Evolutionary conservation across 345 rosid genomes (phyloP), one percentile per base, ranked within the genome.

Genomic region (Chamaenerion angustifolium): DNA sequence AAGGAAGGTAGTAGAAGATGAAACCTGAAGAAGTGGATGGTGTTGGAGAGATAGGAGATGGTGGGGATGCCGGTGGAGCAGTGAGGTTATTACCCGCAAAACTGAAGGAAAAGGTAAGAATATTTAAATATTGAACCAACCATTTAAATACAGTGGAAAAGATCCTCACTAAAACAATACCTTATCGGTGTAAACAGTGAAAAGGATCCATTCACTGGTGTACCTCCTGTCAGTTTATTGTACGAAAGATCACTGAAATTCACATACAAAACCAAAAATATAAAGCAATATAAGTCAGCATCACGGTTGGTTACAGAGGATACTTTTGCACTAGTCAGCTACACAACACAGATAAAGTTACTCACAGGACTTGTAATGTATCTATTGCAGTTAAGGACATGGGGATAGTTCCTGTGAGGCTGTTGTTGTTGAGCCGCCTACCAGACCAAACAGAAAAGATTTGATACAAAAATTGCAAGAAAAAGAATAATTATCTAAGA

Each of bases 201-300:
- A 70, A 90, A 90, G 51, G 95, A 90, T 51, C 98, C 98, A 51
- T 79, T 79, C 50, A 66, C 60, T 6, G 95, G 98, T 69, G 71
- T 48, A 50, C 68, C 74, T 70, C 98, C 98, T 3, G 1, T 35
- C 40, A 90, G 85, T 1, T 0, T 0, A 66, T 90, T 85, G 67
- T 79, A 69, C 40, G 98, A 86, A 64, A 90, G 77, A 77, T 90
- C 88, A 60, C 95, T 90, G 75, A 63, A 79, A 69, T 59, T 71
- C 48, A 31, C 37, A 31, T 5, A 4, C 37, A 31, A 5, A 31
- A 7, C 37, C 37, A 31, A 31, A 31, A 31, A 31, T 7, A 31
- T 2, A 21, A 21, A 31, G 37, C 37, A 31, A 31, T 31, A 31
- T 2, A 31, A 31, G 37, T 31, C 10, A 31, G 37, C 37, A 31